Evolutionary conservation across 306 rosid genomes (phyloP).

Genomic region (Lagenaria siceraria): DNA sequence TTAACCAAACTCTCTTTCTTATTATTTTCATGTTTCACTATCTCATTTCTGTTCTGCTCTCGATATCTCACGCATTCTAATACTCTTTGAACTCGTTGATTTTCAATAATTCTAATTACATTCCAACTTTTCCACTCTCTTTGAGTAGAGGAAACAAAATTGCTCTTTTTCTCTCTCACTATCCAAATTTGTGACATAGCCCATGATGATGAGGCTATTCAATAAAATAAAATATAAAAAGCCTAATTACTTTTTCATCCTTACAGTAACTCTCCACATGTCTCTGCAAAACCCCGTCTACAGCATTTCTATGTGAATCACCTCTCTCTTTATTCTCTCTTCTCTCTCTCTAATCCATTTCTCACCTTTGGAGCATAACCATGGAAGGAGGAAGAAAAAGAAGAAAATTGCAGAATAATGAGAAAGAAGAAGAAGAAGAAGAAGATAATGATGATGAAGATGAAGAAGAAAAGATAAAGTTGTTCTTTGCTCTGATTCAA

Average conservation of each 20-base stretch:
- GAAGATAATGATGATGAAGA: slow-evolving; percentile 41
- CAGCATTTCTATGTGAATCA: background rate
- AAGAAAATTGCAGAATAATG: slow-evolving; percentile 32
- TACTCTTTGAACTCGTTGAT: too few relatives aligned
- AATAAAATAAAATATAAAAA: background rate
- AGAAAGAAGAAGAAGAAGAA: slow-evolving; percentile 27
- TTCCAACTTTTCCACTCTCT: too few relatives aligned
- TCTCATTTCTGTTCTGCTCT: too few relatives aligned
- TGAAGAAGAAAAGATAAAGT: slow-evolving; percentile 51
- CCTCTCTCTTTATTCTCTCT: background rate
- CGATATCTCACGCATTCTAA: too few relatives aligned
- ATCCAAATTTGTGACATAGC: background rate
- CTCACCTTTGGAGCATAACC: too few relatives aligned
- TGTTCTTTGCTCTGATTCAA: slow-evolving; percentile 58
- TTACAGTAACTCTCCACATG: background rate
- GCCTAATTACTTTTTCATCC: background rate
- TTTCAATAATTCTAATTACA: too few relatives aligned
- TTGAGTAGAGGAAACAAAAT: too few relatives aligned
- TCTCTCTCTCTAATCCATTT: background rate
- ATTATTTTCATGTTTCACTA: too few relatives aligned
- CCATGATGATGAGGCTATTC: background rate
- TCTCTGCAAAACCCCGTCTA: background rate
- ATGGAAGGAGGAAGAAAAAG: slow-evolving; percentile 56
- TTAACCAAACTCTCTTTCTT: too few relatives aligned
- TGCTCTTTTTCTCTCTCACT: background rate